Base-by-base conservation (phyloP, 2,329 filamentous ascomycete species). In the Diplodia mutila region DNA sequence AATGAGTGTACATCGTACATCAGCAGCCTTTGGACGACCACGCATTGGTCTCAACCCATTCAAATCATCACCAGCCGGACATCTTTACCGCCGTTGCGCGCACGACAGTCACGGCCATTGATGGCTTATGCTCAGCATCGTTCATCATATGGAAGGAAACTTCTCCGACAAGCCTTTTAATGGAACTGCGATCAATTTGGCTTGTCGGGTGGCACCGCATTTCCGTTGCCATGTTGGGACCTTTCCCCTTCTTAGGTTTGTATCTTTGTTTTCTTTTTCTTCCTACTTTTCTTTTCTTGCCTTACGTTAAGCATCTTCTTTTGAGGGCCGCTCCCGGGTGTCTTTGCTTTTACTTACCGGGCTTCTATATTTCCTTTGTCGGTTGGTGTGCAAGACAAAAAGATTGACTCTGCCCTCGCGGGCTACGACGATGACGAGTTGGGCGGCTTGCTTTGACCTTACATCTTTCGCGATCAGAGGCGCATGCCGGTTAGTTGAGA, bases 381-480 rank as follows among this genome's bases (percentile, higher is more conserved):
- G 53, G 52, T 66, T 66, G 64, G 64, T 66, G 52, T 53, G 53
- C 42, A 67, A 61, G n/a, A 67, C 61, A 67, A 61, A 67, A 67
- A 61, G 65, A 67, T 67, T 61, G 54, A 67, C 51, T 61, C 48
- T 67, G 65, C 65, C 65, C 65, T 67, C 65, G 65, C 65, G 65
- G 65, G 65, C 65, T 67, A 67, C 65, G 65, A 67, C 34, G 55
- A 67, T 61, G 55, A 61, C 49, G 65, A 61, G 46, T 67, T 67
- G 65, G 65, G 65, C 65, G 65, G 65, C 46, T 66, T 65, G 48
- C 49, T 54, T 65, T 65, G 61, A 42, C 21, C 11, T 65, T 65
- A 54, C 61, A 65, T 65, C 61, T 65, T 65, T 65, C 49, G 49
- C 34, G 23, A 65, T 65, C 61, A 65, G 61, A 63, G 59, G 59